Base-by-base conservation (phyloP, 2,329 filamentous ascomycete species). In the Fusarium chaquense region DNA sequence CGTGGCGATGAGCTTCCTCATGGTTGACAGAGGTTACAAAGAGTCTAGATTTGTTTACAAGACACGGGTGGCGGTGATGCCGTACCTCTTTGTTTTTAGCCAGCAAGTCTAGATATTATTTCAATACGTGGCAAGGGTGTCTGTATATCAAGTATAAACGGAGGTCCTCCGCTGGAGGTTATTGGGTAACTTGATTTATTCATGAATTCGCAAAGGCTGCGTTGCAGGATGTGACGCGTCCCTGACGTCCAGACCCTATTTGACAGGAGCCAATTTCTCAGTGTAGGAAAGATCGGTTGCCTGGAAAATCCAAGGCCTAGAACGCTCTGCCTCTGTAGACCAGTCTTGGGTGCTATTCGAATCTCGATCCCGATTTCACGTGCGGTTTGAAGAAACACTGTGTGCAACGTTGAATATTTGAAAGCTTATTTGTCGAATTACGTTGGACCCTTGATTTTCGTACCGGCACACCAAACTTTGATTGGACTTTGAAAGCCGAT, bases 51-150 rank as follows among this genome's bases (percentile, higher is more conserved):
- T 36, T 54, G 32, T 30, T 40, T 32, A 45, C 36, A 15, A 47
- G 50, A 43, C 49, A 44, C 53, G 56, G 50, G 64, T 65, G 64
- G 53, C 53, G 30, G 20, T 13, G 38, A 24, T 45, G 6, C 8
- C 28, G 53, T 44, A 30, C 35, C 41, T 47, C 55, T 68, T 52
- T 58, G 26, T 47, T 62, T 40, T 40, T 15, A 22, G 61, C 41
- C 32, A 38, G 12, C 41, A 35, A 24, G 50, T 67, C 22, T 65
- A 56, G 36, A 26, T n/a, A 46, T 58, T 13, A 47, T 33, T 13
- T 57, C 33, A n/a, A 32, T 49, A 45, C 24, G 41, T 68, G 59
- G 64, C 38, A 50, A 60, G 54, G 65, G 58, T 50, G 62, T 65
- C 43, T 41, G 43, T 43, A 12, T 61, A 66, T 50, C 32, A 66